These are phyloP conservation scores for Agaricus sinodeliciosus DNA, from an alignment of 768 basidiomycete species.

Conservation along the genomic window DNA sequence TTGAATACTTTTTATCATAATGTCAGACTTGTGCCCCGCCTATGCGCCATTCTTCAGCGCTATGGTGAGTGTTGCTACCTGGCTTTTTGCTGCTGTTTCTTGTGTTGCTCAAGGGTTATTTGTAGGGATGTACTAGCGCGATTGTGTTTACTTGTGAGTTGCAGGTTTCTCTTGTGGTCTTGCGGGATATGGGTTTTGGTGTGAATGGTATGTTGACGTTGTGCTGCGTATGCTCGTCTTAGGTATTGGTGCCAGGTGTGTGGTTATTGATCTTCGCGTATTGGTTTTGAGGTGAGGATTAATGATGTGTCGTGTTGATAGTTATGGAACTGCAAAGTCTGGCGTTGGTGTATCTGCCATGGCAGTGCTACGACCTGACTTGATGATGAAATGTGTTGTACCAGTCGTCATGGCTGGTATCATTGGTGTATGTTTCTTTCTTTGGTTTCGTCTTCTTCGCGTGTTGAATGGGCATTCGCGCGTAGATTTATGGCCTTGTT, in stretches of 20 bases:
- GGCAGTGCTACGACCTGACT: conserved; percentile 94
- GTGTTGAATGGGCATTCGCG: background rate
- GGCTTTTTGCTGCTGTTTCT: background rate
- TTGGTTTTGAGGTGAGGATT: conserved; percentile 1
- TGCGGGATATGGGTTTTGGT: background rate
- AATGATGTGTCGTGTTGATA: conserved; percentile 21
- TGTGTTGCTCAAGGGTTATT: conserved; percentile 13
- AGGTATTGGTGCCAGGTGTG: conserved; percentile 84
- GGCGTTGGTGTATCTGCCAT: conserved; percentile 97
- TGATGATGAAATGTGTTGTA: conserved; percentile 97
- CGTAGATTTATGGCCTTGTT: conserved; percentile 93
- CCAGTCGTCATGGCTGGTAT: conserved; percentile 99
- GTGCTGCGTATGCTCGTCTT: background rate
- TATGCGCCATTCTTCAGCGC: conserved; percentile 98
- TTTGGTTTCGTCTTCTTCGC: background rate
- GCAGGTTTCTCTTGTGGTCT: background rate
- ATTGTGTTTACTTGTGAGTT: conserved; percentile 95
- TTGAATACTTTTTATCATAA: conserved; percentile 18
- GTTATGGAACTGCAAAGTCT: conserved; percentile 99
- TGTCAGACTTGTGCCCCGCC: conserved; percentile 85
- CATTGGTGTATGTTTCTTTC: conserved; percentile 74
- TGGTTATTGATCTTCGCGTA: conserved; percentile 5
- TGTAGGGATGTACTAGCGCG: conserved; percentile 89
- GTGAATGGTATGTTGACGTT: background rate
- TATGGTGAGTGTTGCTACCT: conserved; percentile 55